Evolutionary conservation across 306 rosid genomes (phyloP), one percentile per base, ranked within the genome.

Genomic region (Cotoneaster glaucophyllus): DNA sequence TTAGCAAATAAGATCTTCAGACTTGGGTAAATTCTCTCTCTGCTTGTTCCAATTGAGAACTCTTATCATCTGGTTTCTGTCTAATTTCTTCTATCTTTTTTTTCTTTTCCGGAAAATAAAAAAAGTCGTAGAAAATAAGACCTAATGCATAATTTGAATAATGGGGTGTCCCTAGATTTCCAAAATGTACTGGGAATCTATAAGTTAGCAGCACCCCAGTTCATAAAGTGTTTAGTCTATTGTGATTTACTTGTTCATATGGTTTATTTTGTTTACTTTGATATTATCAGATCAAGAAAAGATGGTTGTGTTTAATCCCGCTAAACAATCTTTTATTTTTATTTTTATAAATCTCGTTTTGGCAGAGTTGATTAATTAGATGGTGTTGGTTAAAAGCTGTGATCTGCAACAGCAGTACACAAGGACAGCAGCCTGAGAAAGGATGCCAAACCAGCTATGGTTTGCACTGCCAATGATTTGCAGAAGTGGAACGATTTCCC

Each of bases 361-460:
- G 66, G 87, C 90, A 85, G 88, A 79, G 70, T n/a, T 80, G 54
- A 45, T 81, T 80, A 61, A 73, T 78, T 48, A 18, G 54, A 4
- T 48, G 54, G 21, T 48, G 8, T 6, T 79, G 85, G 48, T 84
- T 78, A 64, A 74, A 29, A 77, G 74, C 57, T 62, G 80, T 70
- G 86, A 80, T 84, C 78, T 77, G 80, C 69, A 32, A 32, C 75
- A 74, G 25, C 61, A 53, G 69, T 29, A 44, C 64, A 66, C 24
- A 83, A 66, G 54, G 8, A 48, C 54, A 48, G 54, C 34, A 82
- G 83, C 71, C 81, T 58, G 88, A 91, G 93, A 87, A 90, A 92
- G 80, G 91, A 93, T 96, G 99, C 98, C 88, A 90, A 85, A 85
- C 93, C 93, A 96, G 97, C 98, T 88, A 96, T 96, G 99, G 98